Percentiles rank a stretch among this genome's conserved stretches.
Conservation (phyloP, 2,329 filamentous ascomycete species). For the Kalmusia sp. region DNA sequence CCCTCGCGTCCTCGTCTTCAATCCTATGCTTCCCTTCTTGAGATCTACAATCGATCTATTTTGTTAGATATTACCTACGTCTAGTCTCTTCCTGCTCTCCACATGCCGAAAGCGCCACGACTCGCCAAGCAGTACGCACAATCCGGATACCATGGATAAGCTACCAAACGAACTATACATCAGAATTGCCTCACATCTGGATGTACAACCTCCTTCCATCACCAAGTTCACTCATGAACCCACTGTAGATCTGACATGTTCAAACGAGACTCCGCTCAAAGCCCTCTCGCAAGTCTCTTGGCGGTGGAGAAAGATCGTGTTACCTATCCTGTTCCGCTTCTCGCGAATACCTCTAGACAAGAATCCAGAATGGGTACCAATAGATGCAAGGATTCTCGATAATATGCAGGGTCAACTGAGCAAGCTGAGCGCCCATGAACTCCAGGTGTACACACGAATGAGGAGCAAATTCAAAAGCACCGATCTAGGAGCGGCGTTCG, state of each 20-base stretch:
- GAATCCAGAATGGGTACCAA: slow-evolving; percentile 41
- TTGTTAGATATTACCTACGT: neutral
- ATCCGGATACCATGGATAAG: slow-evolving; percentile 23
- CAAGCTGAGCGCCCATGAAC: slow-evolving; percentile 40
- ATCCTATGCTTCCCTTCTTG: neutral
- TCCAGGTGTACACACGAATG: slow-evolving; percentile 40
- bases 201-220: slow-evolving; percentile 39
- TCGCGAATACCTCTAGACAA: slow-evolving; percentile 33
- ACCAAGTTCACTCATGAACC: slow-evolving; percentile 43
- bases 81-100: neutral
- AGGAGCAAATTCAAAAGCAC: slow-evolving; percentile 43
- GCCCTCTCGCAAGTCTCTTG: slow-evolving; percentile 39
- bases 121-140: neutral
- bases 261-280: slow-evolving; percentile 34
- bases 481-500: slow-evolving; percentile 31
- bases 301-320: slow-evolving; percentile 38
- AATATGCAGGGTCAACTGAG: slow-evolving; percentile 41
- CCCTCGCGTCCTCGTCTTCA: neutral
- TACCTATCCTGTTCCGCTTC: slow-evolving; percentile 43
- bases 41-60: neutral
- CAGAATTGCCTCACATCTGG: slow-evolving; percentile 42
- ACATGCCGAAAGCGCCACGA: neutral
- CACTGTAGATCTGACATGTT: slow-evolving; percentile 30
- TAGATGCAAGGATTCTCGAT: slow-evolving; percentile 42
- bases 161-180: slow-evolving; percentile 46